Percentiles rank a stretch among this genome's conserved stretches.
Conservation (phyloP, 2,329 filamentous ascomycete species). For the Colletotrichum sp. region DNA sequence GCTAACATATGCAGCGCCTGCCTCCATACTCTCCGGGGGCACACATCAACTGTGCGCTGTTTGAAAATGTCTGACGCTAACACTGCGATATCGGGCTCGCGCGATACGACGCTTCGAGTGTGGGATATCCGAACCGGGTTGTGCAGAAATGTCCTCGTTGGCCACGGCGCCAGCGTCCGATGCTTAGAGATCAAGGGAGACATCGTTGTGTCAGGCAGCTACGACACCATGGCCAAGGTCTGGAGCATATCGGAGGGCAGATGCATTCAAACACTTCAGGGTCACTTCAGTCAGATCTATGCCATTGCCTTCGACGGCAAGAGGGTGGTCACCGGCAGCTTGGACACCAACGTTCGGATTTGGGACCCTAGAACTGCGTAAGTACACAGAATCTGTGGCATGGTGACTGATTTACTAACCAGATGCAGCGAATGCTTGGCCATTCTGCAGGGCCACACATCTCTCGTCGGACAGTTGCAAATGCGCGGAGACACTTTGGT, state of each 20-base stretch:
- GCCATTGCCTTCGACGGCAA: slow-evolving; percentile 96
- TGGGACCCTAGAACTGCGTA: slow-evolving; percentile 93
- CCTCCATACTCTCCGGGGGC: slow-evolving; percentile 85
- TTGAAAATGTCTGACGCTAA: slow-evolving; percentile 96
- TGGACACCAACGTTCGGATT: slow-evolving; percentile 95
- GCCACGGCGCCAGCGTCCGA: slow-evolving; percentile 93
- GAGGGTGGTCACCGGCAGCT: slow-evolving; percentile 90
- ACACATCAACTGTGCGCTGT: slow-evolving; percentile 95
- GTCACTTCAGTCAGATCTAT: slow-evolving; percentile 99
- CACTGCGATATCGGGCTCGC: slow-evolving; percentile 94
- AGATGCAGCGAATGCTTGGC: slow-evolving; percentile 75
- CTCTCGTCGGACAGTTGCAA: slow-evolving; percentile 93
- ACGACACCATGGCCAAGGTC: slow-evolving; percentile 94
- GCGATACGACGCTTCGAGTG: slow-evolving; percentile 91
- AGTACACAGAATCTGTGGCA: slow-evolving; percentile 34
- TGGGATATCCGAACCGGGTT: slow-evolving; percentile 92
- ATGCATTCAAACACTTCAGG: slow-evolving; percentile 86
- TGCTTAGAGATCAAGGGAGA: slow-evolving; percentile 97
- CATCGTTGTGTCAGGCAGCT: slow-evolving; percentile 96
- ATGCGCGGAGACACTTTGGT: slow-evolving; percentile 95
- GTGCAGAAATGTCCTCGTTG: slow-evolving; percentile 90
- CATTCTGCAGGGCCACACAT: slow-evolving; percentile 95
- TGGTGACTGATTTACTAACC: slow-evolving; percentile 31
- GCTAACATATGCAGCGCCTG: slow-evolving; percentile 60
- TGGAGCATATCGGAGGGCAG: slow-evolving; percentile 98